Conservation (phyloP, 2,329 filamentous ascomycete species). For the Akanthomyces lecanii region DNA sequence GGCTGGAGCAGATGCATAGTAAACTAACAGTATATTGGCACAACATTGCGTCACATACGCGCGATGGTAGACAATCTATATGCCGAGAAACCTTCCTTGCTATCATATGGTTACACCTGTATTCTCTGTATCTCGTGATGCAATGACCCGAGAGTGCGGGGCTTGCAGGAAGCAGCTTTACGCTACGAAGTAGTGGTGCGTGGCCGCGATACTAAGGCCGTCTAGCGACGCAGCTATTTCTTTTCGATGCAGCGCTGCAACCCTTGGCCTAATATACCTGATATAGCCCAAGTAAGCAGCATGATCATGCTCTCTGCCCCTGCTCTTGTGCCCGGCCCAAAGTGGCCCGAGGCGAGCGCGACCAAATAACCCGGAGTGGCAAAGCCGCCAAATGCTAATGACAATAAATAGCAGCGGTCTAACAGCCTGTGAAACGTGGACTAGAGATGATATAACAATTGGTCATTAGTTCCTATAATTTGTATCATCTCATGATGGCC, state of each 20-base stretch:
- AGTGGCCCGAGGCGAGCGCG: not conserved
- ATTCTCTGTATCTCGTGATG: not conserved
- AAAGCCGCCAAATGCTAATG: not conserved
- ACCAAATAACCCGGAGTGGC: not conserved
- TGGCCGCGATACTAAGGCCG: not conserved
- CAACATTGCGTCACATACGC: too few species aligned
- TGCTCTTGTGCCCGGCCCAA: not conserved
- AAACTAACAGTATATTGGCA: too few species aligned
- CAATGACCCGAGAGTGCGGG: not conserved
- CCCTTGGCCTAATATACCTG: not conserved
- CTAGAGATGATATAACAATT: too few species aligned
- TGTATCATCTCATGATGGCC: conserved; percentile 27
- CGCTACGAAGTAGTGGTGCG: not conserved
- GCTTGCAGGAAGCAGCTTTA: not conserved
- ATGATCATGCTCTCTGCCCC: not conserved
- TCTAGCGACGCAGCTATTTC: not conserved
- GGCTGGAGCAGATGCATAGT: too few species aligned
- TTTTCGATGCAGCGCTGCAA: not conserved
- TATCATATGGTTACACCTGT: too few species aligned
- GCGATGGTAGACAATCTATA: too few species aligned
- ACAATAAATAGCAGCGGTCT: not conserved
- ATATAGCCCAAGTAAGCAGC: too few species aligned
- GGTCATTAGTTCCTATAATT: not conserved
- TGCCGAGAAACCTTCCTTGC: too few species aligned
- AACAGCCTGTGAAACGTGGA: too few species aligned